Base-by-base conservation (phyloP, 2,329 filamentous ascomycete species). In the Epichloe uncinata region DNA sequence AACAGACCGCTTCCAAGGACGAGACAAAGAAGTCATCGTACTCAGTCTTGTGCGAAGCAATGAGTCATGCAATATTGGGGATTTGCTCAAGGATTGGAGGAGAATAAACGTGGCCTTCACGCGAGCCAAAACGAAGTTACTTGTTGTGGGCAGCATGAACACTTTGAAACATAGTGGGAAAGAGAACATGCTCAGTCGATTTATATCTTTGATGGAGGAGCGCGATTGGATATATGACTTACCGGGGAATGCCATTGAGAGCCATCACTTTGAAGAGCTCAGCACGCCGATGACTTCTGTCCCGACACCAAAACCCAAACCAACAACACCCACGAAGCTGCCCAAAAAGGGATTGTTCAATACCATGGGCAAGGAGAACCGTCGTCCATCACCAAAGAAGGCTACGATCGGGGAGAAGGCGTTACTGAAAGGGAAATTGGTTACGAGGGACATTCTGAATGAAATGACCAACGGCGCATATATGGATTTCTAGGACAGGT, bases 31-130 rank as follows among this genome's bases (percentile, higher is more conserved):
- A 61, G 83, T 95, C 3, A 79, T 97, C 1, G 79, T 98, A 13
- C 76, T 98, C 8, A 87, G 81, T 50, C 82, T 95, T 33, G 93
- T 97, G 13, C 79, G 93, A 33, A 91, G 82, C 63, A 98, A 98
- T 60, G 82, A 90, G 20, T 76, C 78, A 1, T 80, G 82, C 54
- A 80, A 77, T 46, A 90, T 98, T n/a, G 93, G 93, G 16, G 93
- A 97, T 50, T 67, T 98, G 43, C 73, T 98, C 30, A 86, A 85
- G 53, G 93, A 98, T 65, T 94, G 89, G 85, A 74, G 93, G 50
- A 73, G 93, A 45, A 89, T 98, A 63, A 98, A 98, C 59, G 93
- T 98, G 3, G 93, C 93, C 0, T 87, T 98, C 55, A 98, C 93
- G 4, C 77, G 93, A 30, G 93, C 93, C 20, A 87, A 90, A 63